Evolutionary conservation across 2,329 filamentous ascomycete genomes (phyloP).

Genomic region (Dendryphion nanum): DNA sequence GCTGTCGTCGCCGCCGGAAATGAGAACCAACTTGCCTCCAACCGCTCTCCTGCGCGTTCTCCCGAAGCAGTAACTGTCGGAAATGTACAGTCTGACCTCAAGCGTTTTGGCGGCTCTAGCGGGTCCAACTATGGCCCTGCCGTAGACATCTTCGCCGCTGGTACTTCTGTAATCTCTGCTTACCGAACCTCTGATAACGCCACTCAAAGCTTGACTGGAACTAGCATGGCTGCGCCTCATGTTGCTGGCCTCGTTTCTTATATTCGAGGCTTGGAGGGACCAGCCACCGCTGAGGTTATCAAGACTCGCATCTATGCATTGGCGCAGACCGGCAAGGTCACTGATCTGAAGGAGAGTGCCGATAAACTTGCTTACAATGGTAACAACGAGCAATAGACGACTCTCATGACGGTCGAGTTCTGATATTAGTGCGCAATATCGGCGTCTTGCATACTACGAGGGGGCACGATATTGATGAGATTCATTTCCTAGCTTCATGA

Average conservation of each 20-base stretch:
- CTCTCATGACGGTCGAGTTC: too few relatives aligned
- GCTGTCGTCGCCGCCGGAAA: constrained; percentile 38
- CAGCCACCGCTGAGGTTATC: constrained; percentile 14
- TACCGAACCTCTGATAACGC: constrained; percentile 45
- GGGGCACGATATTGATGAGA: too few relatives aligned
- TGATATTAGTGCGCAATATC: too few relatives aligned
- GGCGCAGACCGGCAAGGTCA: constrained; percentile 19
- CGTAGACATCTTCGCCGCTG: constrained; percentile 41
- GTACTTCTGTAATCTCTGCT: constrained; percentile 44
- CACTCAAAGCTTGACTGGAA: constrained; percentile 53
- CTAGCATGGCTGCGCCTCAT: constrained; percentile 67
- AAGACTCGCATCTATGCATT: constrained; percentile 20
- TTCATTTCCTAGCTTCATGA: too few relatives aligned
- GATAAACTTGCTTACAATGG: constrained; percentile 32
- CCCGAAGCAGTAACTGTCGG: constrained; percentile 38
- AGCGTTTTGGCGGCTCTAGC: constrained; percentile 12
- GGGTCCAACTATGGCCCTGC: constrained; percentile 40
- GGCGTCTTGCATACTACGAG: too few relatives aligned
- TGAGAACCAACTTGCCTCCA: constrained; percentile 21
- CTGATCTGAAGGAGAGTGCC: constrained; percentile 15
- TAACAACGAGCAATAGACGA: constrained; percentile 13
- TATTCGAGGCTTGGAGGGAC: constrained; percentile 55
- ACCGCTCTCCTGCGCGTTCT: constrained; percentile 30
- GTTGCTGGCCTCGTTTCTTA: constrained; percentile 68
- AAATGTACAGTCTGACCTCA: constrained; percentile 26